These are phyloP conservation scores for Sporothrix brasiliensis DNA, from an alignment of 2,329 filamentous ascomycete genomes.

Conservation along the genomic window DNA sequence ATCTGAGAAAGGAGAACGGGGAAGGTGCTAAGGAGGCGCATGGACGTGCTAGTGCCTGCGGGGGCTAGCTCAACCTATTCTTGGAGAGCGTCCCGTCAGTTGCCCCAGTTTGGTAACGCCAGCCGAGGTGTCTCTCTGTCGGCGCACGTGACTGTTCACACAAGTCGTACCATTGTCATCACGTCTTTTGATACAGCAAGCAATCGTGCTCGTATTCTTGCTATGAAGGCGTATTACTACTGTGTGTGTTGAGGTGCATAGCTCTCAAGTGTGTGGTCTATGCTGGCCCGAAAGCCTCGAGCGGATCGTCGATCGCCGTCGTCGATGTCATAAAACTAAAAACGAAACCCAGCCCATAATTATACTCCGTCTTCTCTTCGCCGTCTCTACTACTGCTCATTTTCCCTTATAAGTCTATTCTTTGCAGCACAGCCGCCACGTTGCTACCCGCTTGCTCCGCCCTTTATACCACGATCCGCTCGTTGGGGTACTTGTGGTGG, in stretches of 20 bases:
- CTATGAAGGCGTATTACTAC: too few species aligned
- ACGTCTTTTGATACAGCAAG: too few species aligned
- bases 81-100: neutral
- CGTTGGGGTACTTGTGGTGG: conserved; percentile 69
- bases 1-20: too few species aligned
- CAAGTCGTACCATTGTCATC: too few species aligned
- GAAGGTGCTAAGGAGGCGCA: neutral
- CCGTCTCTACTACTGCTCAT: neutral
- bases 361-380: neutral
- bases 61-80: conserved; percentile 2
- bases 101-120: conserved; percentile 8
- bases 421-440: neutral
- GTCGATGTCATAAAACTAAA: neutral
- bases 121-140: conserved; percentile 10
- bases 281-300: neutral
- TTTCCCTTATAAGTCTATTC: neutral
- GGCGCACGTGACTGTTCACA: neutral
- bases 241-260: neutral
- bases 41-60: neutral
- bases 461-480: conserved; percentile 49
- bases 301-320: neutral
- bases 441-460: neutral
- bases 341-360: neutral
- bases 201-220: too few species aligned
- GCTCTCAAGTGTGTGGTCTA: neutral